A percentile compares a stretch with the other conserved stretches of the same genome.
phyloP scores from a whole-genome alignment of 1,284 basidiomycete genomes.

The Ceratobasidium sp. region DNA sequence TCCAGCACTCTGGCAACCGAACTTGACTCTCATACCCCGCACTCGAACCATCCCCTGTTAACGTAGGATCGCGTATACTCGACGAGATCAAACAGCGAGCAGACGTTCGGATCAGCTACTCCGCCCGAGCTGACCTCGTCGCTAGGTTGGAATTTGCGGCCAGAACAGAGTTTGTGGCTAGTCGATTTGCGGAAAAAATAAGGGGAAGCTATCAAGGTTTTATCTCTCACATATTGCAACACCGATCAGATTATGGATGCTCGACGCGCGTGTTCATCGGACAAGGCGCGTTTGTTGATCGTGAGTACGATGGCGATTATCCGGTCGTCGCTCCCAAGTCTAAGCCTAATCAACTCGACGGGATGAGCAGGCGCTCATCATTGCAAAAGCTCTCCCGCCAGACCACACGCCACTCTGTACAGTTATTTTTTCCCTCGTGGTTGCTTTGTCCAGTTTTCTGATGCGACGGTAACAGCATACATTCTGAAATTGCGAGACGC shows the following conservation, averaged over 20 bases:
- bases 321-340: not conserved
- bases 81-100: not conserved
- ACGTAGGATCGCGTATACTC: not conserved
- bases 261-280: conserved; percentile 14
- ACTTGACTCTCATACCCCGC: not conserved
- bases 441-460: conserved; percentile 19
- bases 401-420: conserved; percentile 33
- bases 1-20: not conserved
- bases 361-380: conserved; percentile 31
- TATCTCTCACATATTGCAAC: too few species aligned
- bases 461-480: conserved; percentile 2
- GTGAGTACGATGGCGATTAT: conserved; percentile 13
- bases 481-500: conserved; percentile 7
- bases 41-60: not conserved
- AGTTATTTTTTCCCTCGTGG: not conserved
- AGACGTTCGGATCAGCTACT: not conserved
- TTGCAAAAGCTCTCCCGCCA: conserved; percentile 12
- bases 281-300: conserved; percentile 39
- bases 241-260: not conserved
- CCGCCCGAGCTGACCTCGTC: not conserved
- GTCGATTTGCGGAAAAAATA: not conserved
- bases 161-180: conserved; percentile 14
- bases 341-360: not conserved
- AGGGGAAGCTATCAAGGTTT: not conserved
- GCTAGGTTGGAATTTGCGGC: not conserved